Base-by-base conservation (phyloP, 768 basidiomycete genomes). In the Auricularia auricula-judae region DNA sequence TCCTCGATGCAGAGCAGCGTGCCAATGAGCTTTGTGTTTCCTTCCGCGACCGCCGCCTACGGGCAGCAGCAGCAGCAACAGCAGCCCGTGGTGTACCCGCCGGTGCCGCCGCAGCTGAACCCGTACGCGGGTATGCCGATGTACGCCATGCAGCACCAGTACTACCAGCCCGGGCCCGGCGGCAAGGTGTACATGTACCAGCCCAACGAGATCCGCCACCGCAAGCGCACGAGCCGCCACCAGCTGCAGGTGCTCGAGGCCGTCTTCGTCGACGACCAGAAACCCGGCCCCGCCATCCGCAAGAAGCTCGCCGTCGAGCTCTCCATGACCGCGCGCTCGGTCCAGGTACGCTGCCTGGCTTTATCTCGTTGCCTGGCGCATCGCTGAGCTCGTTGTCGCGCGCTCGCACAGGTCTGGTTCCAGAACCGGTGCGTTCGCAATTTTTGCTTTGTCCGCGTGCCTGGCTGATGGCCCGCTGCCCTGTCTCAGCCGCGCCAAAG, bases 161-260 rank as follows among this genome's bases (percentile, higher is more conserved):
- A 42, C 39, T 42, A 42, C 39, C 39, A 42, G 39, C 39, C 39
- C 39, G 39, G 39, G 39, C 39, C 39, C 53, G 53, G 89, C 72
- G 85, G 87, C 71, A 86, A 88, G 51, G 91, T 92, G 78, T 91
- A 87, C 69, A 86, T 89, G n/a, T 93, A 90, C 76, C 85, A 86
- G 62, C 91, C 91, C 64, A 91, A 91, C 76, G 88, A 95, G 78
- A 91, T 97, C 77, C 96, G 96, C 78, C 94, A 96, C 71, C 80
- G 94, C 66, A 90, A 93, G 70, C 81, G 96, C 62, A 98, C 96
- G 0, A 91, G 93, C 36, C 84, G 86, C 39, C 79, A 84, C 21
- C 96, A 98, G 78, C 87, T 97, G 72, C 87, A 87, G 75, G 84
- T 92, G 68, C 85, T 98, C 68, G 96, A 98, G 74, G 80, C 83